These are phyloP conservation scores for Polytrichum formosum DNA, from an alignment of 225 moss, liverwort and hornwort species.

Conservation along the genomic window DNA sequence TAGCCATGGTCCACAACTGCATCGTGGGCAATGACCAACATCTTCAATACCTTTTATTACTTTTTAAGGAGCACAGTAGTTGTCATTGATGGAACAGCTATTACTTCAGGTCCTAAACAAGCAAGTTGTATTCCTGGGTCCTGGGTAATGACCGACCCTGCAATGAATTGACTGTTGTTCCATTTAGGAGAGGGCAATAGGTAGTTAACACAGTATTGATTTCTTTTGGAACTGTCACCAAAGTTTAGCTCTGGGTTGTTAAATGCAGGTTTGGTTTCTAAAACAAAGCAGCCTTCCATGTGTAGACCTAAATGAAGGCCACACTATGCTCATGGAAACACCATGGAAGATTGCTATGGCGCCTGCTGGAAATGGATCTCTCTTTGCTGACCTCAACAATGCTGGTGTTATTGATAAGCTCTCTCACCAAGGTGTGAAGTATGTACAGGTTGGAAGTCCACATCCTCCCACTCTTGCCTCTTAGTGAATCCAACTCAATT, in stretches of 20 bases:
- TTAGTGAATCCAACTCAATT: background rate
- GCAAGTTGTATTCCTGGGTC: too few relatives aligned
- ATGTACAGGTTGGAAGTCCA: conserved; percentile 58
- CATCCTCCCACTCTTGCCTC: background rate
- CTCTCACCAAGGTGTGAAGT: conserved; percentile 63
- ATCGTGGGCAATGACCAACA: too few relatives aligned
- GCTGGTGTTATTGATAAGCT: conserved; percentile 63
- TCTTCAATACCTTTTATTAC: too few relatives aligned
- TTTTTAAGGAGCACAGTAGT: too few relatives aligned
- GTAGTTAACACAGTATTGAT: too few relatives aligned
- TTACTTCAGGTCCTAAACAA: too few relatives aligned
- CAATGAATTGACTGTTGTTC: too few relatives aligned
- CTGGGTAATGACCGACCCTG: too few relatives aligned
- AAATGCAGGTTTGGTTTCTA: conserved; percentile 81
- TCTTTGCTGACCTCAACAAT: conserved; percentile 62
- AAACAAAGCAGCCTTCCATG: conserved; percentile 94
- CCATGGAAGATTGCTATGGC: conserved; percentile 89
- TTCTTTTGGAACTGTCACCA: too few relatives aligned
- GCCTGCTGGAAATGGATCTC: conserved; percentile 84
- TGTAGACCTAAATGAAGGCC: conserved; percentile 55
- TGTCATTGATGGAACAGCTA: too few relatives aligned
- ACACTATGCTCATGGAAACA: conserved; percentile 83
- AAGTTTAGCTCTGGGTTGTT: background rate
- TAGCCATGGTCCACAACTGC: too few relatives aligned
- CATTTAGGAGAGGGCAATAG: too few relatives aligned